Evolutionary conservation across 495 filamentous ascomycete genomes (phyloP).

Genomic region (Penicillium antarcticum): DNA sequence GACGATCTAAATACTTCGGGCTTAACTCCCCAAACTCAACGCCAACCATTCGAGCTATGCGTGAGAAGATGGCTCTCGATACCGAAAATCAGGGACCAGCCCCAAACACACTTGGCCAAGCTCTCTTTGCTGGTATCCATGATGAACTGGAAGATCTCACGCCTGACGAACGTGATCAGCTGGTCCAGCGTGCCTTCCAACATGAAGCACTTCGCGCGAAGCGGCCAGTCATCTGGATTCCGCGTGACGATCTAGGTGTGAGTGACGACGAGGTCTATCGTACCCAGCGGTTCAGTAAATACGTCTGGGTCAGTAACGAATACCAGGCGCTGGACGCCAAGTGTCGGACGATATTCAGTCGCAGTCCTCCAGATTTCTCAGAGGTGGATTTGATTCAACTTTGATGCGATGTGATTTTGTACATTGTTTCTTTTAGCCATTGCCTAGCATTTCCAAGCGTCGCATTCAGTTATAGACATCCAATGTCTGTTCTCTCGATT

Average conservation of each 20-base stretch:
- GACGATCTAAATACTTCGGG: conserved; percentile 42
- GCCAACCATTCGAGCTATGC: conserved; percentile 31
- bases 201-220: conserved; percentile 84
- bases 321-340: conserved; percentile 83
- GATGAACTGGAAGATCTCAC: conserved; percentile 95
- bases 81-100: conserved; percentile 62
- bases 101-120: conserved; percentile 59
- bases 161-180: conserved; percentile 81
- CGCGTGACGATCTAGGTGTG: conserved; percentile 84
- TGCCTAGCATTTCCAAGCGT: conserved; percentile 25
- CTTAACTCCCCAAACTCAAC: conserved; percentile 27
- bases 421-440: conserved; percentile 11
- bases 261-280: conserved; percentile 85
- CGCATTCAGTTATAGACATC: conserved; percentile 15
- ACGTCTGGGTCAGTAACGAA: conserved; percentile 94
- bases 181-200: conserved; percentile 86
- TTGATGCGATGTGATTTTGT: conserved; percentile 32
- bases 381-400: conserved; percentile 86
- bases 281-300: conserved; percentile 70
- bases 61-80: conserved; percentile 44
- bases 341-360: conserved; percentile 79
- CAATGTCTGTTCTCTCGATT: background rate
- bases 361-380: conserved; percentile 88
- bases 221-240: conserved; percentile 90
- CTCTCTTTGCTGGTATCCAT: conserved; percentile 79